These are phyloP conservation scores for Zygosaccharomyces sapae DNA, from an alignment of 1,139 yeast species.

Conservation along the genomic window DNA sequence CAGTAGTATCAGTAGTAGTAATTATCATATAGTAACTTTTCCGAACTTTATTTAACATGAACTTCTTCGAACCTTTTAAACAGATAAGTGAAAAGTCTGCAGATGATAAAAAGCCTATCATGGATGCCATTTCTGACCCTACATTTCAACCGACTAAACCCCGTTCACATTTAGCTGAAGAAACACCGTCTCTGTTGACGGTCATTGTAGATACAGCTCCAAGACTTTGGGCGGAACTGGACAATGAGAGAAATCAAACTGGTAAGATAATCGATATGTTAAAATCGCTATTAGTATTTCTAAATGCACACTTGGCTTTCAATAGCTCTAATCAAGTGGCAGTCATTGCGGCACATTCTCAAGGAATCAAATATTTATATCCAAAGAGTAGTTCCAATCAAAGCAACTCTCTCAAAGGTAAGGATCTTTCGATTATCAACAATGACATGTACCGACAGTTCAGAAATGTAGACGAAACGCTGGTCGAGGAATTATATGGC, in stretches of 20 bases:
- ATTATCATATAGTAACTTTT: neutral
- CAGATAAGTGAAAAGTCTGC: neutral
- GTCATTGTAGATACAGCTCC: slow-evolving; percentile 80
- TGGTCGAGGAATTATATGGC: slow-evolving; percentile 56
- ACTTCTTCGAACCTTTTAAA: neutral
- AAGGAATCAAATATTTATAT: slow-evolving; percentile 66
- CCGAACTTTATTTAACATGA: neutral
- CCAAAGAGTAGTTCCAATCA: slow-evolving; percentile 43
- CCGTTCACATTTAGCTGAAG: slow-evolving; percentile 42
- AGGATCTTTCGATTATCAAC: slow-evolving; percentile 34
- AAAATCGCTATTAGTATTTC: slow-evolving; percentile 33
- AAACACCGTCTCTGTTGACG: slow-evolving; percentile 76
- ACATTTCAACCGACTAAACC: slow-evolving; percentile 43
- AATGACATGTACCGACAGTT: slow-evolving; percentile 81
- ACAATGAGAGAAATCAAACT: slow-evolving; percentile 27
- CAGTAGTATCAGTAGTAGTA: neutral
- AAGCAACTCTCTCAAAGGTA: slow-evolving; percentile 18
- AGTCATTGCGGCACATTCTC: slow-evolving; percentile 70
- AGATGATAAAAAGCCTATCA: slow-evolving; percentile 23
- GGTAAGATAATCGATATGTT: slow-evolving; percentile 30
- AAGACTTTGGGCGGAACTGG: slow-evolving; percentile 61
- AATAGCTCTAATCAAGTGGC: slow-evolving; percentile 84
- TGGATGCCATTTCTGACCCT: slow-evolving; percentile 76
- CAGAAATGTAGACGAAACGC: slow-evolving; percentile 71
- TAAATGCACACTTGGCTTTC: slow-evolving; percentile 83